Percentiles rank a stretch among this genome's conserved stretches.
phyloP scores from a whole-genome alignment of 176 grass and related monocot genomes.

The Tuctoria greenei region DNA sequence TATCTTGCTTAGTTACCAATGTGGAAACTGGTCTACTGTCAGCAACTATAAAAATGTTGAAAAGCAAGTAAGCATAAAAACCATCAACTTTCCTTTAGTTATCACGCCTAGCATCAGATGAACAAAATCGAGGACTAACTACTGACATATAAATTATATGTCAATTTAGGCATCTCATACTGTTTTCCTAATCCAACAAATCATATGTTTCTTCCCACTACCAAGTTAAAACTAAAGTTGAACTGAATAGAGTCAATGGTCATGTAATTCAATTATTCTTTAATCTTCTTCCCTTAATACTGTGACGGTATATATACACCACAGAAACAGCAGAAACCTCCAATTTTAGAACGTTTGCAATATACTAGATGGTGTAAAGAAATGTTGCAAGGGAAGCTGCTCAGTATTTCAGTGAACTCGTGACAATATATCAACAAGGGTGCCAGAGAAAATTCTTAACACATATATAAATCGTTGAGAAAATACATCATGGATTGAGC shows the following conservation, averaged over 20 bases:
- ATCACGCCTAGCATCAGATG: not conserved
- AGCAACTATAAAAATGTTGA: not conserved
- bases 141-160: not conserved
- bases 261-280: not conserved
- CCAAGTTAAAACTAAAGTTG: not conserved
- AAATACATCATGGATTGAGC: not conserved
- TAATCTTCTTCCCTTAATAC: not conserved
- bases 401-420: not conserved
- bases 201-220: not conserved
- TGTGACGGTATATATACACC: not conserved
- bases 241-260: not conserved
- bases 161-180: not conserved
- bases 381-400: not conserved
- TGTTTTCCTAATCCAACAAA: conserved; percentile 3
- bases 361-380: conserved; percentile 3
- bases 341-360: not conserved
- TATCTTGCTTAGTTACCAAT: not conserved
- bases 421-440: conserved; percentile 18
- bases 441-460: not conserved
- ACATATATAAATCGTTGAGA: not conserved
- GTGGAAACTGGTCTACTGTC: conserved; percentile 5
- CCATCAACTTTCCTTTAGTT: conserved; percentile 1
- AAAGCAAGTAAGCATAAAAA: not conserved
- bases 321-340: not conserved
- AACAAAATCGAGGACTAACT: not conserved